Percentiles rank a stretch among this genome's conserved stretches.
phyloP scores from a whole-genome alignment of 2,329 filamentous ascomycete species.

The Nannizziopsis arthrosporioides region DNA sequence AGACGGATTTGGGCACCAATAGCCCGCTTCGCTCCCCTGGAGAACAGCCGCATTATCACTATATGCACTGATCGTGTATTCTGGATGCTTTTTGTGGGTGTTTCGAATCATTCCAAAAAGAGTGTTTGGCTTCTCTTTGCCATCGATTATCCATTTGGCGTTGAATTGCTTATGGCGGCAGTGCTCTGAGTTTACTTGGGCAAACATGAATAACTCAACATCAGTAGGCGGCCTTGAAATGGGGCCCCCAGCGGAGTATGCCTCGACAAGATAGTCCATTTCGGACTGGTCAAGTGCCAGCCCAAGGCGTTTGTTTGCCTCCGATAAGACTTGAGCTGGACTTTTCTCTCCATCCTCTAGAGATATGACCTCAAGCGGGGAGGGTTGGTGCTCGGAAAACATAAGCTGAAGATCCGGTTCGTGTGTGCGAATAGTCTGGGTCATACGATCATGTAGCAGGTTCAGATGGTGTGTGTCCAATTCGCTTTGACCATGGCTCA shows the following conservation, averaged over 20 bases:
- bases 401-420: conserved; percentile 61
- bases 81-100: conserved; percentile 66
- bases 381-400: conserved; percentile 59
- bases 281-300: conserved; percentile 79
- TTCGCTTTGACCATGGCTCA: conserved; percentile 46
- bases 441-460: conserved; percentile 86
- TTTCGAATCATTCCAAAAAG: conserved; percentile 95
- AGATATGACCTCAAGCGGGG: conserved; percentile 61
- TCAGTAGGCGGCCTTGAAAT: conserved; percentile 60
- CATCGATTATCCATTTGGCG: conserved; percentile 89
- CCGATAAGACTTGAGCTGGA: conserved; percentile 60
- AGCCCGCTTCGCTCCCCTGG: conserved; percentile 56
- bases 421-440: conserved; percentile 59
- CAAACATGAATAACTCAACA: conserved; percentile 98
- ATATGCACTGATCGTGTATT: conserved; percentile 86
- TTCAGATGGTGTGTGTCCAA: conserved; percentile 49
- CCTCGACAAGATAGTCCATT: conserved; percentile 86
- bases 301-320: conserved; percentile 73
- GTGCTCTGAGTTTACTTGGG: conserved; percentile 97
- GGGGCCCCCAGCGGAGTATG: conserved; percentile 53
- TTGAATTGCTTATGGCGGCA: conserved; percentile 89
- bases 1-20: conserved; percentile 78
- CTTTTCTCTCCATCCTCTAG: conserved; percentile 54
- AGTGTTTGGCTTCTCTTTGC: conserved; percentile 62
- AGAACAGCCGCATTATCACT: conserved; percentile 96